Conservation (phyloP, 2,329 filamentous ascomycete species). For the Aspergillus transmontanensis region DNA sequence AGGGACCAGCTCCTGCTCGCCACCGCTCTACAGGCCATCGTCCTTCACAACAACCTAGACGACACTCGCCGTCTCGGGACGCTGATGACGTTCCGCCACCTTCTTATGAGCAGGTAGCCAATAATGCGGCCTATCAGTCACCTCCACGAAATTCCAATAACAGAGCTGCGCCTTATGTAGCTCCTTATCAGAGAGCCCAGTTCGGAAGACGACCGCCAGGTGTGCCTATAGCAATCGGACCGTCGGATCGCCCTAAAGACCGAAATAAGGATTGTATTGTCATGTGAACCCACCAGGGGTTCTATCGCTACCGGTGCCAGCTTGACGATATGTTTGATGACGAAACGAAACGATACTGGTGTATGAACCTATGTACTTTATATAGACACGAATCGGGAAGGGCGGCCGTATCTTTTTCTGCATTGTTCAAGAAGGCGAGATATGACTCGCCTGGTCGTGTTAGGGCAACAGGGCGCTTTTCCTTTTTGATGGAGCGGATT, state of each 20-base stretch:
- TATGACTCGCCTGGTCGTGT: neutral
- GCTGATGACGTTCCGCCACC: conserved; percentile 62
- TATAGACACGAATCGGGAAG: conserved; percentile 5
- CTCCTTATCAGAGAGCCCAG: conserved; percentile 24
- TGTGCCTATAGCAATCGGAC: conserved; percentile 14
- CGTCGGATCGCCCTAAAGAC: conserved; percentile 27
- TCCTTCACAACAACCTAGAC: conserved; percentile 22
- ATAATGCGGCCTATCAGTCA: conserved; percentile 57
- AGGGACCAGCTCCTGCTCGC: conserved; percentile 12
- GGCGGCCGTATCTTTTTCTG: neutral
- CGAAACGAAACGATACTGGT: conserved; percentile 3
- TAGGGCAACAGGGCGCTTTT: neutral
- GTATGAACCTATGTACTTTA: conserved; percentile 12
- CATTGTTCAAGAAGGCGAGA: neutral
- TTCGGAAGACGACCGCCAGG: conserved; percentile 19
- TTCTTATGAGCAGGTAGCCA: conserved; percentile 66
- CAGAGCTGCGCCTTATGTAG: conserved; percentile 25
- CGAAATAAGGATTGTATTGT: conserved; percentile 48
- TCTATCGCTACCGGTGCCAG: neutral
- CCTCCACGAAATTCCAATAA: conserved; percentile 44
- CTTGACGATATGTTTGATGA: conserved; percentile 3
- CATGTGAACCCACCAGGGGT: conserved; percentile 34
- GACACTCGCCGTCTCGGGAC: conserved; percentile 27
- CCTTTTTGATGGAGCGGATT: neutral
- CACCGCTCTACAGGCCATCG: conserved; percentile 27